phyloP scores from a whole-genome alignment of 1,284 basidiomycete genomes.

The Tausonia pullulans region DNA sequence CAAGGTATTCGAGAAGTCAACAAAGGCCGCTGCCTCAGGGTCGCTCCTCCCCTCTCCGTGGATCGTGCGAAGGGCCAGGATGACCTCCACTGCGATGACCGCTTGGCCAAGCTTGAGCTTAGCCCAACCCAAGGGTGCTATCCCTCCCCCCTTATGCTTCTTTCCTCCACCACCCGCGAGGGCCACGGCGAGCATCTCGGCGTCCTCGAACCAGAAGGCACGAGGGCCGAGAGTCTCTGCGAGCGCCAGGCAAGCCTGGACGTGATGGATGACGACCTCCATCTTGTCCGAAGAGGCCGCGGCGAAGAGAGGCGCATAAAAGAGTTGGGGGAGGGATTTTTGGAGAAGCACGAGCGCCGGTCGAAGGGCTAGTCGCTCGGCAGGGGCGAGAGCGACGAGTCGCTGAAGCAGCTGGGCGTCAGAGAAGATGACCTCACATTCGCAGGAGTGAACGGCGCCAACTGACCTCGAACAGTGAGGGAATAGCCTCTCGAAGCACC shows the following conservation, averaged over 20 bases:
- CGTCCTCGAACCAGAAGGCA: conserved; percentile 51
- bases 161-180: conserved; percentile 29
- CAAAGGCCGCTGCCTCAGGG: too few species aligned
- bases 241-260: conserved; percentile 43
- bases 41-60: too few species aligned
- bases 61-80: too few species aligned
- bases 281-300: conserved; percentile 50
- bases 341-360: conserved; percentile 34
- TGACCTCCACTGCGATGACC: conserved; percentile 30
- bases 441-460: too few species aligned
- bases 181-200: conserved; percentile 58
- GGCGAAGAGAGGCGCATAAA: conserved; percentile 56
- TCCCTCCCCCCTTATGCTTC: conserved; percentile 21
- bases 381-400: too few species aligned
- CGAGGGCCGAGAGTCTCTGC: conserved; percentile 44
- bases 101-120: conserved; percentile 49
- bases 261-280: conserved; percentile 45
- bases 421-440: too few species aligned
- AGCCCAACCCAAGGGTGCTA: conserved; percentile 33
- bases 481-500: too few species aligned
- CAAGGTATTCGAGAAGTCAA: conserved; percentile 29
- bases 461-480: too few species aligned
- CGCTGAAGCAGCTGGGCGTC: too few species aligned
- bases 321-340: conserved; percentile 45
- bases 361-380: background rate